Conservation (phyloP, 495 filamentous ascomycete species). For the Penicillium taxi region DNA sequence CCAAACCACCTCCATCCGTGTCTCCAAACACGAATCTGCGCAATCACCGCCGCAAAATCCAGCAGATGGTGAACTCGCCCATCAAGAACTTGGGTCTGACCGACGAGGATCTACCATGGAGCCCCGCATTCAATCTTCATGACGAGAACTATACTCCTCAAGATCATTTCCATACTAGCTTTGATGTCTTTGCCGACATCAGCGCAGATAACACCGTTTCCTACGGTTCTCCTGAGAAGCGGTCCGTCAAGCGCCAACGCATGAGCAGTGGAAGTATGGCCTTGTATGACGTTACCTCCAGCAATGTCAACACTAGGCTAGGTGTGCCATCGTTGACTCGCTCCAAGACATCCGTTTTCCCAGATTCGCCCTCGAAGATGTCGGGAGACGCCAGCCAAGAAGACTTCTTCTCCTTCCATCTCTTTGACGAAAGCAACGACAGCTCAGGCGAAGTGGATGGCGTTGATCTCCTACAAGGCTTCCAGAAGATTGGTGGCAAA, state of each 20-base stretch:
- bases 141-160: constrained; percentile 44
- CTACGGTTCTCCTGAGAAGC: constrained; percentile 70
- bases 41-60: constrained; percentile 79
- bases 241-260: constrained; percentile 55
- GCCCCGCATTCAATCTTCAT: constrained; percentile 65
- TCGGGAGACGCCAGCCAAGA: constrained; percentile 48
- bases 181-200: constrained; percentile 68
- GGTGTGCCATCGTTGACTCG: constrained; percentile 30
- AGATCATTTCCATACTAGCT: constrained; percentile 45
- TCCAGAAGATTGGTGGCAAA: constrained; percentile 72
- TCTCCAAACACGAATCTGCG: constrained; percentile 94
- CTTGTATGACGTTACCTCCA: constrained; percentile 57
- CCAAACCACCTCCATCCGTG: constrained; percentile 74
- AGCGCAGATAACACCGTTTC: constrained; percentile 41
- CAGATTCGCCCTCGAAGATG: constrained; percentile 40
- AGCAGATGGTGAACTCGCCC: constrained; percentile 82
- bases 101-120: constrained; percentile 62
- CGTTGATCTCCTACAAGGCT: constrained; percentile 80
- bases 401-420: constrained; percentile 55
- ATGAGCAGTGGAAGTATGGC: constrained; percentile 44
- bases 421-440: constrained; percentile 45
- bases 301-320: constrained; percentile 42
- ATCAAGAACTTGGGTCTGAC: constrained; percentile 60
- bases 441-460: constrained; percentile 54
- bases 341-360: constrained; percentile 37